Conservation (phyloP, 108 stramenopile genomes). For the Chaetoceros tenuissimus region DNA sequence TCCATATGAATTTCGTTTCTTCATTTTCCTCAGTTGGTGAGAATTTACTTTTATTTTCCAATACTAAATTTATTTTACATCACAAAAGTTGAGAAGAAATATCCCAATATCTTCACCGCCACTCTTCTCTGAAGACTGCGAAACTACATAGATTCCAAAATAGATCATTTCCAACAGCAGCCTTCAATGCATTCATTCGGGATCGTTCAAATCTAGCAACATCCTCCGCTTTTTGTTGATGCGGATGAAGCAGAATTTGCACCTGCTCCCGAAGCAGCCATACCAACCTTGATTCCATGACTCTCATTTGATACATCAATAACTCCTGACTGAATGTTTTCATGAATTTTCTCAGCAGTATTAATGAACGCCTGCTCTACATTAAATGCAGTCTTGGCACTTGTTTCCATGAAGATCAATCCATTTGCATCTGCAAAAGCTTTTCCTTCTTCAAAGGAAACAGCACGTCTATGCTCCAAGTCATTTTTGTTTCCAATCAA, state of each 20-base stretch:
- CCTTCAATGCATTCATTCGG: too few relatives aligned
- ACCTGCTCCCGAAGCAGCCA: slow-evolving; percentile 42
- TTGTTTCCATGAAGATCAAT: slow-evolving; percentile 96
- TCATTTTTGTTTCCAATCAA: slow-evolving; percentile 97
- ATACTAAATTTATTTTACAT: too few relatives aligned
- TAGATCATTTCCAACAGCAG: too few relatives aligned
- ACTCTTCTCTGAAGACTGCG: too few relatives aligned
- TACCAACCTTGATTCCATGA: slow-evolving; percentile 93
- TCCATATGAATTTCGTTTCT: too few relatives aligned
- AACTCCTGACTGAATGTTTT: slow-evolving; percentile 90
- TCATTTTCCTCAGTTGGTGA: too few relatives aligned
- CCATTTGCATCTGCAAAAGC: slow-evolving; percentile 96
- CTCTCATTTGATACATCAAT: slow-evolving; percentile 96
- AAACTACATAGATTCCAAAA: too few relatives aligned
- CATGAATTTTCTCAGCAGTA: slow-evolving; percentile 96
- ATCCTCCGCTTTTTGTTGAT: too few relatives aligned
- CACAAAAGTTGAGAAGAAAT: too few relatives aligned
- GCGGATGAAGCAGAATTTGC: neutral
- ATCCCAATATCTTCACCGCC: too few relatives aligned
- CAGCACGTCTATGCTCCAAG: slow-evolving; percentile 88
- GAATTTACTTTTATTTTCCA: too few relatives aligned
- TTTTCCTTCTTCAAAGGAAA: slow-evolving; percentile 82
- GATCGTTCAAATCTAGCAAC: too few relatives aligned
- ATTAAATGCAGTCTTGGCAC: slow-evolving; percentile 95
- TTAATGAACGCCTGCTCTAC: slow-evolving; percentile 98